These are phyloP conservation scores for Pulveroboletus sp. DNA, from an alignment of 768 basidiomycete species.

Conservation along the genomic window DNA sequence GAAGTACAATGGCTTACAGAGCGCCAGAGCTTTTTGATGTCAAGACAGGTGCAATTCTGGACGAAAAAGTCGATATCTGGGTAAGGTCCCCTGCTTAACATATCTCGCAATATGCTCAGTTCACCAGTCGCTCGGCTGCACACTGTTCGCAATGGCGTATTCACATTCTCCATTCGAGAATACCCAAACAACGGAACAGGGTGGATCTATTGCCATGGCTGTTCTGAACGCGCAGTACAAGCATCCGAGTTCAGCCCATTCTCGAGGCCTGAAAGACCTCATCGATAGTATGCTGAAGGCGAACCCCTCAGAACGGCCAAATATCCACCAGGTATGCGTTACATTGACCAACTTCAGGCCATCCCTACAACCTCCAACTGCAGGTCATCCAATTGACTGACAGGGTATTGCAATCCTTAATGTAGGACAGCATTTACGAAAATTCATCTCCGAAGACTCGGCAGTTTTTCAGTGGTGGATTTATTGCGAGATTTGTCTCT, in stretches of 20 bases:
- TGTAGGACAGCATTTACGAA: constrained; percentile 27
- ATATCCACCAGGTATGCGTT: constrained; percentile 70
- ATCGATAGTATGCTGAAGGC: constrained; percentile 83
- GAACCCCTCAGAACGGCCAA: constrained; percentile 77
- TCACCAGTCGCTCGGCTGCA: constrained; percentile 89
- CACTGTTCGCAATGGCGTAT: constrained; percentile 91
- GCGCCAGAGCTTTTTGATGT: constrained; percentile 98
- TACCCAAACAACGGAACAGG: constrained; percentile 85
- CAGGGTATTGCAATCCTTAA: constrained; percentile 54
- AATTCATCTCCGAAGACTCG: not conserved
- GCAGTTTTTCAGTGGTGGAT: constrained; percentile 2
- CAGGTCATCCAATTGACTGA: constrained; percentile 69
- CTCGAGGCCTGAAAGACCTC: constrained; percentile 73
- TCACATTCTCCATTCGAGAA: constrained; percentile 96
- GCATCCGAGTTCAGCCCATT: constrained; percentile 83
- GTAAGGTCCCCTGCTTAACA: constrained; percentile 38
- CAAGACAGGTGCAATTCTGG: constrained; percentile 79
- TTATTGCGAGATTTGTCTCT: constrained; percentile 7
- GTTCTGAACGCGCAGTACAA: constrained; percentile 91
- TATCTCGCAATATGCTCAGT: constrained; percentile 5
- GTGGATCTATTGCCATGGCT: constrained; percentile 96
- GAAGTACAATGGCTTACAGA: constrained; percentile 97
- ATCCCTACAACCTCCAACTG: not conserved
- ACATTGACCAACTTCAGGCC: not conserved
- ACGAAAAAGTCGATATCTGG: constrained; percentile 98